Percentiles rank a stretch among this genome's conserved stretches.
phyloP scores from a whole-genome alignment of 495 filamentous ascomycete genomes.

The Ramalina intermedia region DNA sequence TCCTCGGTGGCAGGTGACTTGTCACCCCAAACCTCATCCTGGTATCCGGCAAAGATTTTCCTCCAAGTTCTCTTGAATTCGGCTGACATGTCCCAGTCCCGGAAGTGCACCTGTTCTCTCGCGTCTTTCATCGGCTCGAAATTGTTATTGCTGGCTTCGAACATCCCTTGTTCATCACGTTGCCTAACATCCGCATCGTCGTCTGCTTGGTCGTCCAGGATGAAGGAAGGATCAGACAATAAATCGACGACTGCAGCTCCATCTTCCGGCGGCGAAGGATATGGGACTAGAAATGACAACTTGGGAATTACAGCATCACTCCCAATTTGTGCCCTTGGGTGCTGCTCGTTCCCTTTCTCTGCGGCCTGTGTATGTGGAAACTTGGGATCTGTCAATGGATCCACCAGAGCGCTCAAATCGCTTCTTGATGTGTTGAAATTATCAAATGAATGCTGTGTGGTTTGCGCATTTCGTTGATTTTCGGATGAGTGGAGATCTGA shows the following conservation, averaged over 20 bases:
- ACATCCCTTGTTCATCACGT: background rate
- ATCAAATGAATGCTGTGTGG: background rate
- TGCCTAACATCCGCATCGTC: background rate
- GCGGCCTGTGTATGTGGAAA: too few relatives aligned
- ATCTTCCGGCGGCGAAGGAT: constrained; percentile 13
- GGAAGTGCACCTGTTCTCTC: background rate
- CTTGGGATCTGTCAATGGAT: too few relatives aligned
- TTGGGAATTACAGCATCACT: too few relatives aligned
- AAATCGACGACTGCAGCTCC: constrained; percentile 33
- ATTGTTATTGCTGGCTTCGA: background rate
- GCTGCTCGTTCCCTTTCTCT: too few relatives aligned
- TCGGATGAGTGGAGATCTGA: background rate
- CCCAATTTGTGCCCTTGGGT: too few relatives aligned
- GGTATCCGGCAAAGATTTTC: constrained; percentile 47
- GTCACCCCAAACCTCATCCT: constrained; percentile 70
- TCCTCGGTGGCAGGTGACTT: constrained; percentile 44
- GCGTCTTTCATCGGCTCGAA: background rate
- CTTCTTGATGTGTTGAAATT: background rate
- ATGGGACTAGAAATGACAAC: background rate
- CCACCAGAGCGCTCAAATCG: background rate
- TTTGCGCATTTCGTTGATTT: background rate
- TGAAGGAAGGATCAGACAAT: constrained; percentile 37
- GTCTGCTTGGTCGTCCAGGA: constrained; percentile 30
- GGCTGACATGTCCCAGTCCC: constrained; percentile 1
- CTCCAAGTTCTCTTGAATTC: constrained; percentile 35